phyloP scores from a whole-genome alignment of 805 yeast genomes.

The Nematodospora valgi region DNA sequence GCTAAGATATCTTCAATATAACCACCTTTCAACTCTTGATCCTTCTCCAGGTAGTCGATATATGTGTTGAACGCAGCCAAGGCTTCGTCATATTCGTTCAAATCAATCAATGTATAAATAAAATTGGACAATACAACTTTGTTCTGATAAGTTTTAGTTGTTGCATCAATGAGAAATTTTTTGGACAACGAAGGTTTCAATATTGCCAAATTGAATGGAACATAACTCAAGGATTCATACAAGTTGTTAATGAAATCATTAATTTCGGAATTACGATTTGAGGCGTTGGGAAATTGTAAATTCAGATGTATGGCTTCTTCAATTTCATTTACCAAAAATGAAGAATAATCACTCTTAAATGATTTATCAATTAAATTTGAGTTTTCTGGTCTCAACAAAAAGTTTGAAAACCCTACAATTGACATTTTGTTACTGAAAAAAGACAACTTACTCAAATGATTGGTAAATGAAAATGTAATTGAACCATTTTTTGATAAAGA shows the following conservation, averaged over 20 bases:
- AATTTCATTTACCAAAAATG: slow-evolving; percentile 20
- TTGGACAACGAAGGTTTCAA: slow-evolving; percentile 24
- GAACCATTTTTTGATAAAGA: slow-evolving; percentile 17
- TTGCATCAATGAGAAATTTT: slow-evolving; percentile 25
- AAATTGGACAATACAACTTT: slow-evolving; percentile 29
- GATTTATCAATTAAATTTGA: slow-evolving; percentile 12
- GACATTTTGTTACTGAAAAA: slow-evolving; percentile 24
- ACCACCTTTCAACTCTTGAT: slow-evolving; percentile 29
- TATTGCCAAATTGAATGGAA: slow-evolving; percentile 17
- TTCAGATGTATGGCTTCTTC: slow-evolving; percentile 14
- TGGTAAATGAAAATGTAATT: slow-evolving; percentile 14
- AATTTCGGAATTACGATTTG: slow-evolving; percentile 13
- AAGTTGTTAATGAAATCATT: slow-evolving; percentile 29
- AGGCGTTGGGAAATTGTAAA: slow-evolving; percentile 30
- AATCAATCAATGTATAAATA: slow-evolving; percentile 28
- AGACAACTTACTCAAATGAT: slow-evolving; percentile 14
- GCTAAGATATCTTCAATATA: slow-evolving; percentile 28
- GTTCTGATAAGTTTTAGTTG: slow-evolving; percentile 36
- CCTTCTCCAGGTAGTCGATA: slow-evolving; percentile 29
- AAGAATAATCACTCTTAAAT: slow-evolving; percentile 25
- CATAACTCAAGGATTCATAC: slow-evolving; percentile 25
- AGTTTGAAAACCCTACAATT: slow-evolving; percentile 24
- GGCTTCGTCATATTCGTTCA: slow-evolving; percentile 41
- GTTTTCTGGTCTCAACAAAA: slow-evolving; percentile 21
- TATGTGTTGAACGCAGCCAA: slow-evolving; percentile 40